Conservation (phyloP, 148 eudicot genomes). For the Chenopodium suecicum region DNA sequence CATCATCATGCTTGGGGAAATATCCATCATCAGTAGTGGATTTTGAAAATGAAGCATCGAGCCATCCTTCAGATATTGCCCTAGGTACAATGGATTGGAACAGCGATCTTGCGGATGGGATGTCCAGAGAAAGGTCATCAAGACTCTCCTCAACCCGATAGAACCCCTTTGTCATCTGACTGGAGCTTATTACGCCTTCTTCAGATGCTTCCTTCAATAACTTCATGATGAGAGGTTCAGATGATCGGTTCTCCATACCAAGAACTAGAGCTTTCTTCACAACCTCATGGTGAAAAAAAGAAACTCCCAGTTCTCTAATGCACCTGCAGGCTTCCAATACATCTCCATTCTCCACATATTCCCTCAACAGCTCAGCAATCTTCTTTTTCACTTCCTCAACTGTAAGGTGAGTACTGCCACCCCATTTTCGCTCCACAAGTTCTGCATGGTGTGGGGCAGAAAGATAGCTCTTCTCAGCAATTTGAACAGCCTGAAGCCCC, state of each 20-base stretch:
- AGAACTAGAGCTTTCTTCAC: conserved; percentile 86
- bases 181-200: conserved; percentile 86
- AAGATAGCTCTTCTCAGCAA: conserved; percentile 94
- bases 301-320: conserved; percentile 76
- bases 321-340: conserved; percentile 90
- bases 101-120: conserved; percentile 67
- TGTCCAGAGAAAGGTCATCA: conserved; percentile 89
- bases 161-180: conserved; percentile 92
- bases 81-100: conserved; percentile 58
- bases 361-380: conserved; percentile 73
- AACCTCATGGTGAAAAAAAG: conserved; percentile 94
- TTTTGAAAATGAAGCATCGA: conserved; percentile 60
- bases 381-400: conserved; percentile 94
- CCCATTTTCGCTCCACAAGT: conserved; percentile 91
- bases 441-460: conserved; percentile 99
- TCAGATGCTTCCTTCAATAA: conserved; percentile 78
- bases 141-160: conserved; percentile 76
- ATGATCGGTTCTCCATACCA: conserved; percentile 71
- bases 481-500: conserved; percentile 75
- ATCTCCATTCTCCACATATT: conserved; percentile 80
- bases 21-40: conserved; percentile 39
- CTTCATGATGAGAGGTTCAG: conserved; percentile 64
- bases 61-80: conserved; percentile 92
- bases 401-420: conserved; percentile 81
- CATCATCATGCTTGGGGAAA: conserved; percentile 41